phyloP scores from a whole-genome alignment of 345 rosid genomes.

The Clarkia xantiana region DNA sequence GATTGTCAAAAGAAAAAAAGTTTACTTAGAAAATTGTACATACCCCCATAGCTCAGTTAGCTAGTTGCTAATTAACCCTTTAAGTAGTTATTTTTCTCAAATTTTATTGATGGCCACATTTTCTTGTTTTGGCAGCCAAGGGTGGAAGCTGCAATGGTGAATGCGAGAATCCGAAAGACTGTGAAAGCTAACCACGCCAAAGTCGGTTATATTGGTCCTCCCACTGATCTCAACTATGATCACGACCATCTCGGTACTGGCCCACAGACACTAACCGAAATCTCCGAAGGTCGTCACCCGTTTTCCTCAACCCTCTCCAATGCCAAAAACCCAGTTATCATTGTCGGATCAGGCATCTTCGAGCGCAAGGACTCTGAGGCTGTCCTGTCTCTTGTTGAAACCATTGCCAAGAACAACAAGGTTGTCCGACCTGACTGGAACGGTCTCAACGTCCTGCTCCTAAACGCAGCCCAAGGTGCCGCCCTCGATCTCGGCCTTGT shows the following conservation, averaged over 20 bases:
- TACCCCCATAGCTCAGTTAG: too few species aligned
- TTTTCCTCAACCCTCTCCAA: constrained; percentile 45
- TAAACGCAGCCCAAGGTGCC: constrained; percentile 93
- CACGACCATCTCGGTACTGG: constrained; percentile 80
- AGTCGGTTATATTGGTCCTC: constrained; percentile 81
- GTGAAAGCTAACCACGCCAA: constrained; percentile 71
- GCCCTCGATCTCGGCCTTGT: constrained; percentile 96
- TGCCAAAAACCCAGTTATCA: constrained; percentile 86
- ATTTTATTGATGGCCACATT: neutral
- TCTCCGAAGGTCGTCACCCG: constrained; percentile 70
- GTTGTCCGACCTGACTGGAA: constrained; percentile 92
- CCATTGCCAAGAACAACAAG: constrained; percentile 53
- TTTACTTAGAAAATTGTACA: too few species aligned
- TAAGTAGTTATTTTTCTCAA: too few species aligned
- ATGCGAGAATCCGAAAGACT: constrained; percentile 88
- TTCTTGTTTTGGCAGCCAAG: constrained; percentile 53
- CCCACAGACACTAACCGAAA: constrained; percentile 59
- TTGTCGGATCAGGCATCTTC: constrained; percentile 79
- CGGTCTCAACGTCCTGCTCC: constrained; percentile 72
- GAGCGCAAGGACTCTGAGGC: constrained; percentile 78
- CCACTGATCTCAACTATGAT: constrained; percentile 70
- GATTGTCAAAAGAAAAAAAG: too few species aligned
- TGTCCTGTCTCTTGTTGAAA: constrained; percentile 52
- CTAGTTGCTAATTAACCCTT: too few species aligned
- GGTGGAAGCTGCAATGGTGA: constrained; percentile 94